phyloP scores from a whole-genome alignment of 257 asterid species.

The Gynochthodes officinalis region DNA sequence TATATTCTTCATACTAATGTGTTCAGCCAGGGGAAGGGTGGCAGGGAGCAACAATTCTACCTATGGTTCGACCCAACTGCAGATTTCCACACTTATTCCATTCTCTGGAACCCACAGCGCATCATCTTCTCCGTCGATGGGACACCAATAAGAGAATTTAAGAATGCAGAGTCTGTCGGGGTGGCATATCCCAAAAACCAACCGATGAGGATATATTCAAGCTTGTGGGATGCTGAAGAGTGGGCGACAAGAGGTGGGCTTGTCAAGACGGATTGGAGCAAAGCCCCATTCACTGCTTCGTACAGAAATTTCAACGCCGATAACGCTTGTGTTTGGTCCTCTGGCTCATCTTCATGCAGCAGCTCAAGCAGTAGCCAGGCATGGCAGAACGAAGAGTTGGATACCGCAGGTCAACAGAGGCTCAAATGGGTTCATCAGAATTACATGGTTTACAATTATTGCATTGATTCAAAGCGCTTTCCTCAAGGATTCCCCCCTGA shows the following conservation, averaged over 20 bases:
- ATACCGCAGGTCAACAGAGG: conserved; percentile 3
- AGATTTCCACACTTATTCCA: conserved; percentile 7
- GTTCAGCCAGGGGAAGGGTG: conserved; percentile 10
- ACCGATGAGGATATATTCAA: conserved; percentile 19
- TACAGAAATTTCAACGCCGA: background rate
- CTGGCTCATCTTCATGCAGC: background rate
- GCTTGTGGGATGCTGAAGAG: conserved; percentile 21
- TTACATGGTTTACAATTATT: conserved; percentile 8
- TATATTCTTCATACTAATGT: conserved; percentile 12
- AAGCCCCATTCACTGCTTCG: conserved; percentile 10
- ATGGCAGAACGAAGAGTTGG: conserved; percentile 10
- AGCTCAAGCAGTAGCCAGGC: background rate
- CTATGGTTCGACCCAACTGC: conserved; percentile 11
- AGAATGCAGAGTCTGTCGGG: conserved; percentile 2
- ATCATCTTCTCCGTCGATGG: conserved; percentile 5
- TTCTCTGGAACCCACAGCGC: conserved; percentile 9
- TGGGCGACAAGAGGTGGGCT: conserved; percentile 14
- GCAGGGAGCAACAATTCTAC: conserved; percentile 8
- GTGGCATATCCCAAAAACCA: conserved; percentile 11
- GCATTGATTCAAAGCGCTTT: conserved; percentile 3
- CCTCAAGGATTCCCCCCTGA: conserved; percentile 6
- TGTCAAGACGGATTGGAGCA: conserved; percentile 3
- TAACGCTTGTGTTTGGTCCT: conserved; percentile 7
- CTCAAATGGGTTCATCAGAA: conserved; percentile 7
- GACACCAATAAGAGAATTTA: conserved; percentile 1